These are phyloP conservation scores for Aureobasidium mangrovei DNA, from an alignment of 2,329 filamentous ascomycete genomes.

Conservation along the genomic window DNA sequence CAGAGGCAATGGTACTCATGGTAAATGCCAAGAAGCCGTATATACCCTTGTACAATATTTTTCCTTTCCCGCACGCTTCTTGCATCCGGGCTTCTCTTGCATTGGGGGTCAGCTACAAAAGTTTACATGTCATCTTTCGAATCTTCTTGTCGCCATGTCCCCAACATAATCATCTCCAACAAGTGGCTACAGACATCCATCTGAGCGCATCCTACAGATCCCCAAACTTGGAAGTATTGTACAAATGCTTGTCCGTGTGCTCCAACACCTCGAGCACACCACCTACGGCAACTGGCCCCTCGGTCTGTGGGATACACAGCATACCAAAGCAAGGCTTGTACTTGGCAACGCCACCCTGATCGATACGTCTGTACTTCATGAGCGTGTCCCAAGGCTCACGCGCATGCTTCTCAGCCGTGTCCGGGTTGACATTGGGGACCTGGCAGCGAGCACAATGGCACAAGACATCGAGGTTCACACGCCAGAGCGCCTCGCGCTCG, in stretches of 20 bases:
- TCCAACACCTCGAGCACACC: conserved; percentile 50
- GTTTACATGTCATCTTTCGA: not conserved
- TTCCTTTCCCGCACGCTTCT: not conserved
- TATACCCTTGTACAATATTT: conserved; percentile 13
- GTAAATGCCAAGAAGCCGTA: conserved; percentile 41
- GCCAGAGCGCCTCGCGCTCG: conserved; percentile 26
- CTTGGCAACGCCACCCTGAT: conserved; percentile 50
- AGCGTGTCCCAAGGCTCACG: conserved; percentile 54
- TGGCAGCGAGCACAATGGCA: conserved; percentile 53
- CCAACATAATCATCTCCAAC: too few relatives aligned
- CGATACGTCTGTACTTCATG: conserved; percentile 52
- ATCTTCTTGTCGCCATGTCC: not conserved
- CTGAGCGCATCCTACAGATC: conserved; percentile 22
- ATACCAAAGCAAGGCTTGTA: conserved; percentile 61
- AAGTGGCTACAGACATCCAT: not conserved
- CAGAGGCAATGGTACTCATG: conserved; percentile 89
- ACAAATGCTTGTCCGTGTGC: conserved; percentile 49
- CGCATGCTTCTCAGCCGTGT: conserved; percentile 50
- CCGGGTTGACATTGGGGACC: conserved; percentile 56
- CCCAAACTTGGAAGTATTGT: conserved; percentile 31
- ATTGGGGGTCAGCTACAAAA: not conserved
- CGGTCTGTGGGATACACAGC: conserved; percentile 50
- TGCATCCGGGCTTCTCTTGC: not conserved
- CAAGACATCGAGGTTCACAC: conserved; percentile 47
- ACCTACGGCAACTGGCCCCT: conserved; percentile 48